These are phyloP conservation scores for Paraphaeosphaeria minitans DNA, from an alignment of 2,329 filamentous ascomycete species.

Conservation along the genomic window DNA sequence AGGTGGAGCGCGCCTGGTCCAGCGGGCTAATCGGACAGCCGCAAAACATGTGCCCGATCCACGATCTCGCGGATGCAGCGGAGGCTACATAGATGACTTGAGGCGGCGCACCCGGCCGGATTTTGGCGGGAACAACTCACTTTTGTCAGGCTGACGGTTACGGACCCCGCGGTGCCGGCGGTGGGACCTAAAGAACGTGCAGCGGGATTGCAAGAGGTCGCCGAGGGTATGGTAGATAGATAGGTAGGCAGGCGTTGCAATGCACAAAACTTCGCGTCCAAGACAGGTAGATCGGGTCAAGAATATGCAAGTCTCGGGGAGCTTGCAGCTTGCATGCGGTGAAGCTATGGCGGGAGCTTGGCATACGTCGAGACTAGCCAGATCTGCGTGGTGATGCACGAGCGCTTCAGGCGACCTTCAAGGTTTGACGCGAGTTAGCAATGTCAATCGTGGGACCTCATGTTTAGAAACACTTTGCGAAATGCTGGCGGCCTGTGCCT, in stretches of 20 bases:
- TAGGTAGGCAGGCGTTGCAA: not conserved
- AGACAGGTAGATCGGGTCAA: not conserved
- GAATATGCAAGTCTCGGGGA: conserved; percentile 10
- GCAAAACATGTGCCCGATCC: conserved; percentile 9
- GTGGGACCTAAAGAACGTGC: not conserved
- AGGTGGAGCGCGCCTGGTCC: conserved; percentile 2
- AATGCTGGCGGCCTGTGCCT: not conserved
- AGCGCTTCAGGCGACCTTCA: not conserved
- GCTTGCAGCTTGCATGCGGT: conserved; percentile 3
- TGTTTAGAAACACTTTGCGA: not conserved
- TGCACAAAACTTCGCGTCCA: conserved; percentile 1
- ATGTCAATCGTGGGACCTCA: not conserved
- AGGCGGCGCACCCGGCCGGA: conserved; percentile 24
- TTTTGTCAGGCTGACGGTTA: conserved; percentile 13
- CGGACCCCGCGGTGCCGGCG: conserved; percentile 12
- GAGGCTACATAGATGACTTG: conserved; percentile 27
- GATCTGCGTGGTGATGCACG: conserved; percentile 1
- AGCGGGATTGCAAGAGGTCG: conserved; percentile 1
- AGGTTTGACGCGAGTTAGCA: not conserved
- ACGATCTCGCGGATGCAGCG: conserved; percentile 25
- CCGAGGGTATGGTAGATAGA: not conserved
- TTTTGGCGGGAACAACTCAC: conserved; percentile 29
- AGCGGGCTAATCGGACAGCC: conserved; percentile 11
- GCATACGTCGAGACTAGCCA: conserved; percentile 9
- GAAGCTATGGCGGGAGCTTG: conserved; percentile 3